A percentile compares a stretch with the other conserved stretches of the same genome.
Conservation (phyloP, 2,329 filamentous ascomycete species). For the Verticillium zaregamsianum region DNA sequence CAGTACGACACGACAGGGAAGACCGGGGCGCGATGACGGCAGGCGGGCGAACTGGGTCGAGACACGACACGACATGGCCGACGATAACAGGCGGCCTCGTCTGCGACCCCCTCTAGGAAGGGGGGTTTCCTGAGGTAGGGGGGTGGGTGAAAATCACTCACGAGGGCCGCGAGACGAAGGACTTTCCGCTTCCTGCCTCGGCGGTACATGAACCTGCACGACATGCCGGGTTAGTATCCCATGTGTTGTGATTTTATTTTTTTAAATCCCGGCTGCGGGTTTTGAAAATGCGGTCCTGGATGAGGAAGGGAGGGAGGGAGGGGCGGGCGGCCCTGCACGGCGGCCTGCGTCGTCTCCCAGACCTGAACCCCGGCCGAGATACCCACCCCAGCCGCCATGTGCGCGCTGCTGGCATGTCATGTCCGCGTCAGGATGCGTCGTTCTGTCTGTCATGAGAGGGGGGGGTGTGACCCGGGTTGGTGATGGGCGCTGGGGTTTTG, state of each 20-base stretch:
- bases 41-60: background rate
- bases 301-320: too few relatives aligned
- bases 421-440: background rate
- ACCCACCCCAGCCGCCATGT: background rate
- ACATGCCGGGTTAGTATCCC: background rate
- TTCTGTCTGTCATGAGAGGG: background rate
- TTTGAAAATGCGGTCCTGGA: background rate
- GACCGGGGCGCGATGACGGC: background rate
- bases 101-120: background rate
- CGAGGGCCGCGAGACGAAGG: background rate
- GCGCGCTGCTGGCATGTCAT: background rate
- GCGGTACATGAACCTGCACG: background rate
- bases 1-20: background rate
- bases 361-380: background rate
- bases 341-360: too few relatives aligned
- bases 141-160: background rate
- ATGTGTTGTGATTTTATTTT: background rate
- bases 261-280: background rate
- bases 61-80: background rate
- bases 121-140: too few relatives aligned
- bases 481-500: background rate
- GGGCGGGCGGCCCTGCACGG: too few relatives aligned
- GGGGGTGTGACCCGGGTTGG: background rate
- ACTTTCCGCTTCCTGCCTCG: background rate
- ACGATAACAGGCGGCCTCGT: background rate